These are phyloP conservation scores for Diaporthe longicolla DNA, from an alignment of 2,329 filamentous ascomycete genomes.

Conservation along the genomic window DNA sequence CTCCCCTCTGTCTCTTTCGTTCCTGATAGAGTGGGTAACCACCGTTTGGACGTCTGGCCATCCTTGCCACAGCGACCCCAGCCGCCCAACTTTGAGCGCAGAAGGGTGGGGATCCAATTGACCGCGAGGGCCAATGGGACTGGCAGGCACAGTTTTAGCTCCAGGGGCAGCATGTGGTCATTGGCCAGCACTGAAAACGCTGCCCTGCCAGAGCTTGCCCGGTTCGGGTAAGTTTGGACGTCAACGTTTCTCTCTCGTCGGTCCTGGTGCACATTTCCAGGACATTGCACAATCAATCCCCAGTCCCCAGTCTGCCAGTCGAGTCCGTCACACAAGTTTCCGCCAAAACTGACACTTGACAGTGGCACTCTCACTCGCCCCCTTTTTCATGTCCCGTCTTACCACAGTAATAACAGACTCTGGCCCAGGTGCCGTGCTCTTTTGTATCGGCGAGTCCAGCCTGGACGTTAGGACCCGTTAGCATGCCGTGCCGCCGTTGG, in stretches of 20 bases:
- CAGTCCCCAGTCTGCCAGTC: not conserved
- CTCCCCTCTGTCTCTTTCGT: slow-evolving; percentile 3
- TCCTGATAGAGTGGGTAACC: slow-evolving; percentile 31
- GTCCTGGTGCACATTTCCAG: slow-evolving; percentile 26
- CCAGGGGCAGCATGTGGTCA: slow-evolving; percentile 15
- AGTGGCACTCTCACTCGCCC: slow-evolving; percentile 1
- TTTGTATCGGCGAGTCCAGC: not conserved
- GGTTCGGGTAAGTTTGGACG: slow-evolving; percentile 32
- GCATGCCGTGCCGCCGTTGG: not conserved
- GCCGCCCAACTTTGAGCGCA: slow-evolving; percentile 14
- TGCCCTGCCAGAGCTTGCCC: slow-evolving; percentile 18
- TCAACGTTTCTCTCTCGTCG: slow-evolving; percentile 16
- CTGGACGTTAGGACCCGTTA: not conserved
- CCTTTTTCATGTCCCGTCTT: slow-evolving; percentile 5
- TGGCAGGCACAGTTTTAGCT: slow-evolving; percentile 1
- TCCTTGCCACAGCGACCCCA: slow-evolving; percentile 23
- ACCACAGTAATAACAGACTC: not conserved
- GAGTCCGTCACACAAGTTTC: slow-evolving; percentile 3
- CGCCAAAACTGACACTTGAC: slow-evolving; percentile 18
- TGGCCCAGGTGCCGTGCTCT: not conserved
- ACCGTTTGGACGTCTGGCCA: slow-evolving; percentile 7
- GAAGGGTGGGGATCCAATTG: not conserved
- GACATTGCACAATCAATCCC: slow-evolving; percentile 33
- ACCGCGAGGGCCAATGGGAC: slow-evolving; percentile 6
- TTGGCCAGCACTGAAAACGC: slow-evolving; percentile 30